A percentile compares a stretch with the other conserved stretches of the same genome.
phyloP scores from a whole-genome alignment of 108 stramenopile genomes.

The Cyclostephanos invisitatus region DNA sequence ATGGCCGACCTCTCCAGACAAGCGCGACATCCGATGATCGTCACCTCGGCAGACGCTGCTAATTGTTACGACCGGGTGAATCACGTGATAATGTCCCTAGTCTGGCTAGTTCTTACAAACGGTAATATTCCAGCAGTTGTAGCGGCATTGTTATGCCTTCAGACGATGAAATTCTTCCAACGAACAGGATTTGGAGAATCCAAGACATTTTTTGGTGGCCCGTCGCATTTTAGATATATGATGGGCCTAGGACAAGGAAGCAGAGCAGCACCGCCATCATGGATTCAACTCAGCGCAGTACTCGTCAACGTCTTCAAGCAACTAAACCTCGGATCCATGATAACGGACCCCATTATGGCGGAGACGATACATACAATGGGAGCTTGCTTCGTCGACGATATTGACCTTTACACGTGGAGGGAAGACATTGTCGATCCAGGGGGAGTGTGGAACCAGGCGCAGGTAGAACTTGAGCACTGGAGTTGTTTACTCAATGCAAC shows the following conservation, averaged over 20 bases:
- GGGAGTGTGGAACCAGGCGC: too few relatives aligned
- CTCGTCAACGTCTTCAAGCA: too few relatives aligned
- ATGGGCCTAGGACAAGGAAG: constrained; percentile 1
- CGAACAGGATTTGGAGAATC: too few relatives aligned
- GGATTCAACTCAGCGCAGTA: too few relatives aligned
- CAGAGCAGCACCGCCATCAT: not conserved
- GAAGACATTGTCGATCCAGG: not conserved
- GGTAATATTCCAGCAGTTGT: not conserved
- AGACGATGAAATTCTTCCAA: too few relatives aligned
- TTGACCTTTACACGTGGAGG: not conserved
- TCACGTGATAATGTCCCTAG: not conserved
- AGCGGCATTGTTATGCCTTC: too few relatives aligned
- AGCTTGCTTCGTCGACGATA: not conserved
- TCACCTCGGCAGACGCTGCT: too few relatives aligned
- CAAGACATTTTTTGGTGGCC: not conserved
- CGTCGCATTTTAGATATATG: not conserved
- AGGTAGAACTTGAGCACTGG: not conserved
- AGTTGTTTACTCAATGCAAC: not conserved
- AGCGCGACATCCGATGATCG: too few relatives aligned
- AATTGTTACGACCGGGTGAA: not conserved
- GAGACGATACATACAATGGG: not conserved
- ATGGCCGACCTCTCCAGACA: not conserved
- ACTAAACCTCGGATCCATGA: not conserved
- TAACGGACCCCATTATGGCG: not conserved
- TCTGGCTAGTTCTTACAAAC: not conserved